Evolutionary conservation across 352 stramenopile species (phyloP).

Genomic region (Peronospora farinosa): DNA sequence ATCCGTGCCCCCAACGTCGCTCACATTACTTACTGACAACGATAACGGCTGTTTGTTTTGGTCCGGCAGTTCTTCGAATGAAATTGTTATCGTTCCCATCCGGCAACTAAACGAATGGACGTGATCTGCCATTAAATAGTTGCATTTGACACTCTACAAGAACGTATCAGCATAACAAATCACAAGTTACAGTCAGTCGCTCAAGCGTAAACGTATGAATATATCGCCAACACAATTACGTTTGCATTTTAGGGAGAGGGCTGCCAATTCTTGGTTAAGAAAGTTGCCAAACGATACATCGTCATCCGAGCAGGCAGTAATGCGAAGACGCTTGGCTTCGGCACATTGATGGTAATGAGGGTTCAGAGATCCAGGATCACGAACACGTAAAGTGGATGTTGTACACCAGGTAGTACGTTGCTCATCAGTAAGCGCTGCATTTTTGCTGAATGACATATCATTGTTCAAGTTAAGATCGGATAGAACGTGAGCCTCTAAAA

Average conservation of each 20-base stretch:
- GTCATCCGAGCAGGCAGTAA: constrained; percentile 52
- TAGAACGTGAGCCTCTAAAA: constrained; percentile 93
- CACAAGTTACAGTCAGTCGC: constrained; percentile 4
- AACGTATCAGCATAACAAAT: constrained; percentile 5
- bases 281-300: constrained; percentile 83
- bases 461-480: constrained; percentile 78
- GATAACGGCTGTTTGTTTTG: constrained; percentile 37
- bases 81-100: constrained; percentile 67
- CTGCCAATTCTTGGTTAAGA: constrained; percentile 61
- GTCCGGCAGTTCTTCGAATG: constrained; percentile 76
- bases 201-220: neutral
- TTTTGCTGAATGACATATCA: constrained; percentile 12
- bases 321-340: constrained; percentile 59
- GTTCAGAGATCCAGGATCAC: constrained; percentile 37
- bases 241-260: constrained; percentile 69
- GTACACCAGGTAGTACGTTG: constrained; percentile 61
- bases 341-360: constrained; percentile 67
- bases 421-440: constrained; percentile 17
- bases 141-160: constrained; percentile 69
- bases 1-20: constrained; percentile 22
- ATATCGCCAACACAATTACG: constrained; percentile 5
- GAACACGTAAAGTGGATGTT: constrained; percentile 60
- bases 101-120: constrained; percentile 76
- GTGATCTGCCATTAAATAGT: constrained; percentile 75
- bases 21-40: constrained; percentile 33